phyloP scores from a whole-genome alignment of 148 eudicot species.

The Arctostaphylos glauca region DNA sequence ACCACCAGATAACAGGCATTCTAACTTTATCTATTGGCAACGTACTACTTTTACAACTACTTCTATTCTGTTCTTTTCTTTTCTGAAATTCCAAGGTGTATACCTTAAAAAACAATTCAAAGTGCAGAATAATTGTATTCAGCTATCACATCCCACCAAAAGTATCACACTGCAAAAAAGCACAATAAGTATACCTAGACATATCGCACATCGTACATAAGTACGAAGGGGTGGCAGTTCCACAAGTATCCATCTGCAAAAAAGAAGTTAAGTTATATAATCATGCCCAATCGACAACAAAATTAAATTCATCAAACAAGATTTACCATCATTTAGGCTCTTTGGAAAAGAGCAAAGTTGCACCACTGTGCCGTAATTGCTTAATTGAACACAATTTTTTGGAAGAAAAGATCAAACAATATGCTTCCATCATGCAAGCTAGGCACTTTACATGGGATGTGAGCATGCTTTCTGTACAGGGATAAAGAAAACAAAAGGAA shows the following conservation, averaged over 20 bases:
- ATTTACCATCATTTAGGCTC: neutral
- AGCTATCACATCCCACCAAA: slow-evolving; percentile 8
- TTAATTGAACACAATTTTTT: neutral
- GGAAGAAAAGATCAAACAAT: slow-evolving; percentile 1
- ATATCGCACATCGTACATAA: slow-evolving; percentile 48
- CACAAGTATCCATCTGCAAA: slow-evolving; percentile 42
- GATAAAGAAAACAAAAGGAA: neutral
- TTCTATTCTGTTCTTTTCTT: neutral
- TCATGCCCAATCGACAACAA: neutral
- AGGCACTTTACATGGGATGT: neutral
- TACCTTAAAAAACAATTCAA: neutral
- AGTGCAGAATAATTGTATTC: neutral
- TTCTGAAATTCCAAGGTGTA: neutral
- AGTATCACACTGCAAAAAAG: neutral
- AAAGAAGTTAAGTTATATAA: neutral
- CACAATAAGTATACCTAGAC: slow-evolving; percentile 33
- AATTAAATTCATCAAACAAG: neutral
- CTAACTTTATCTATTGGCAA: slow-evolving; percentile 3
- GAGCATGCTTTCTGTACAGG: neutral
- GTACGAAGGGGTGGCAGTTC: slow-evolving; percentile 42
- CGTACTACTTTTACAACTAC: neutral
- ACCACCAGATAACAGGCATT: neutral
- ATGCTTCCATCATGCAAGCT: neutral
- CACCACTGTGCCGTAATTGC: neutral
- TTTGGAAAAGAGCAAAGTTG: neutral